Evolutionary conservation across 2,329 filamentous ascomycete species (phyloP).

Genomic region (Aspergillus fumigatiaffinis): DNA sequence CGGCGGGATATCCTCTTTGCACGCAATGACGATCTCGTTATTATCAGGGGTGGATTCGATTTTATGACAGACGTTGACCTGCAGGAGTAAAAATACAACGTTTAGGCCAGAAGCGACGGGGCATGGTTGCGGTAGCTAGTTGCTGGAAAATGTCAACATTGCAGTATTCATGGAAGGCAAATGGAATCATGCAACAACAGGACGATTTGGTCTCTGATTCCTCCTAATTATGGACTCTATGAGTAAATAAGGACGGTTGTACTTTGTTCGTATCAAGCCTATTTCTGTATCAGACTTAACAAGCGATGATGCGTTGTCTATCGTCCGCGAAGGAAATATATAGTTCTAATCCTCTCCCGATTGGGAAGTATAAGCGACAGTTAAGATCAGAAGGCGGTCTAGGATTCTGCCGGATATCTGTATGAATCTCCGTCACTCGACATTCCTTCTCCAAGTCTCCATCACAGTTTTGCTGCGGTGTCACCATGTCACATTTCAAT

Average conservation of each 20-base stretch:
- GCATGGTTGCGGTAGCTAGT: background rate
- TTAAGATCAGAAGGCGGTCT: slow-evolving; percentile 9
- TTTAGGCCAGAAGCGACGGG: too few relatives aligned
- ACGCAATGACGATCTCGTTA: background rate
- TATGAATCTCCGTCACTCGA: background rate
- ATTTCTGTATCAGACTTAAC: background rate
- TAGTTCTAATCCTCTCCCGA: background rate
- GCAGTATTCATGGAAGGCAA: background rate
- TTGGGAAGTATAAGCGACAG: background rate
- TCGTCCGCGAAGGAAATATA: background rate
- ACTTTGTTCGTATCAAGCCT: background rate
- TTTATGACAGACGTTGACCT: too few relatives aligned
- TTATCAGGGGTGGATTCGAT: background rate
- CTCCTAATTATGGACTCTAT: background rate
- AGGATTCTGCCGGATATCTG: slow-evolving; percentile 12
- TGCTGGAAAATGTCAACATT: background rate
- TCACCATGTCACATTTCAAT: slow-evolving; percentile 27
- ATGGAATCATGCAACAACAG: background rate
- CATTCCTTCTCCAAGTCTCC: background rate
- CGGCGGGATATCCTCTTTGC: background rate
- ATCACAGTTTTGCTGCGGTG: slow-evolving; percentile 7
- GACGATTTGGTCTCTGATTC: background rate
- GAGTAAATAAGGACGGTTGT: background rate
- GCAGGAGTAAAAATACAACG: too few relatives aligned
- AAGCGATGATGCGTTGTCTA: background rate